Conservation (phyloP, 768 basidiomycete genomes). For the Mycena leptocephala region DNA sequence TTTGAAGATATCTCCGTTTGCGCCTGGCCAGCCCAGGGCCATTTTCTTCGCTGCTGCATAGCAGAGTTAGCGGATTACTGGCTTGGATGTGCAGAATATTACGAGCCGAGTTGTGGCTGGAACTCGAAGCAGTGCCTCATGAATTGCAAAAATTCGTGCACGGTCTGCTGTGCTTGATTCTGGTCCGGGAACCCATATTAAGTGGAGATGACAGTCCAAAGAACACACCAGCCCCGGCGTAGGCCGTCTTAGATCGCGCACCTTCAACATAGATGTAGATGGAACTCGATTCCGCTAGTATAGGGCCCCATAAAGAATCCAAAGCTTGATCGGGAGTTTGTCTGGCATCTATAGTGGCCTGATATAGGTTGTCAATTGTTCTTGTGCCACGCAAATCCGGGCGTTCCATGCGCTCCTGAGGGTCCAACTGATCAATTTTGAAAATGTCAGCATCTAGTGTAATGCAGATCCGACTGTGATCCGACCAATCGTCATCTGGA, state of each 20-base stretch:
- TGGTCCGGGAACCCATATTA: neutral
- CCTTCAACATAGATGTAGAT: neutral
- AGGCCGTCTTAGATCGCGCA: neutral
- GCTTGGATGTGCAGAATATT: neutral
- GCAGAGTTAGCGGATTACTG: neutral
- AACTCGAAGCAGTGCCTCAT: neutral
- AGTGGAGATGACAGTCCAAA: neutral
- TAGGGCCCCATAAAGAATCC: neutral
- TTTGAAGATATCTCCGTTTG: neutral
- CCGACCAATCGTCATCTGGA: neutral
- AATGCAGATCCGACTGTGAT: neutral
- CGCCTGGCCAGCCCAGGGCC: neutral
- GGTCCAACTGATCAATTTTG: neutral
- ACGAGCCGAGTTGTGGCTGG: neutral
- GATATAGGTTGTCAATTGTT: neutral
- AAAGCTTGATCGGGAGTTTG: neutral
- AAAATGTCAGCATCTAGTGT: neutral
- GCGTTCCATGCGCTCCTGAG: neutral
- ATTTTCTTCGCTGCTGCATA: neutral
- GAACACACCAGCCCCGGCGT: neutral
- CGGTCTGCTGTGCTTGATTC: too few species aligned
- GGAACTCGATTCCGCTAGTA: neutral
- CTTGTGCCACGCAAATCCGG: neutral
- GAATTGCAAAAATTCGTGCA: neutral
- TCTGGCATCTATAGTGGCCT: neutral